A percentile compares a stretch with the other conserved stretches of the same genome.
These are phyloP conservation scores for Fraxinus cuspidata DNA, from an alignment of 257 asterid genomes.

Conservation along the genomic window DNA sequence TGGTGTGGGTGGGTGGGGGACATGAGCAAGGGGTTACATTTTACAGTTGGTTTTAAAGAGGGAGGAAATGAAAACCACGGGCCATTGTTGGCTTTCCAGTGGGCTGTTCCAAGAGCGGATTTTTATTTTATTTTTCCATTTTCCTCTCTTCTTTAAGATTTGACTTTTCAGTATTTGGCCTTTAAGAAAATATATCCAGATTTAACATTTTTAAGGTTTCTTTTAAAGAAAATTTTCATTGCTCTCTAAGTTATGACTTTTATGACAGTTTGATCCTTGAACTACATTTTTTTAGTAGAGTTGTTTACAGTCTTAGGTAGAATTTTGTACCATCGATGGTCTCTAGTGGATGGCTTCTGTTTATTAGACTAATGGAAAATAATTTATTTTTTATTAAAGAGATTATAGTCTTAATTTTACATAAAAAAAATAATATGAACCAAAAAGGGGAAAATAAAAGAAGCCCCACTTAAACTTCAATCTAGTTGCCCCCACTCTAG, in stretches of 20 bases:
- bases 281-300: neutral
- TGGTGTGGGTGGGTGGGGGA: neutral
- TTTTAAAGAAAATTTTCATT: neutral
- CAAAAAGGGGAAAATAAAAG: too few relatives aligned
- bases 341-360: neutral
- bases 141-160: neutral
- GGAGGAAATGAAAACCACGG: constrained; percentile 58
- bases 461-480: neutral
- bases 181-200: neutral
- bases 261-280: neutral
- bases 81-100: constrained; percentile 52
- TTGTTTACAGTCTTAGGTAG: neutral
- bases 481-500: neutral
- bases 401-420: neutral
- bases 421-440: too few relatives aligned
- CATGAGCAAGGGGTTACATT: constrained; percentile 16
- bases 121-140: neutral
- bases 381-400: too few relatives aligned
- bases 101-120: constrained; percentile 70
- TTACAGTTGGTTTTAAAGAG: constrained; percentile 28
- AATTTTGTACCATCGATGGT: neutral
- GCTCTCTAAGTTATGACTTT: neutral
- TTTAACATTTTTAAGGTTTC: constrained; percentile 24
- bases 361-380: neutral
- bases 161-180: constrained; percentile 27